These are phyloP conservation scores for Naematelia encephala DNA, from an alignment of 768 basidiomycete genomes.

Conservation along the genomic window DNA sequence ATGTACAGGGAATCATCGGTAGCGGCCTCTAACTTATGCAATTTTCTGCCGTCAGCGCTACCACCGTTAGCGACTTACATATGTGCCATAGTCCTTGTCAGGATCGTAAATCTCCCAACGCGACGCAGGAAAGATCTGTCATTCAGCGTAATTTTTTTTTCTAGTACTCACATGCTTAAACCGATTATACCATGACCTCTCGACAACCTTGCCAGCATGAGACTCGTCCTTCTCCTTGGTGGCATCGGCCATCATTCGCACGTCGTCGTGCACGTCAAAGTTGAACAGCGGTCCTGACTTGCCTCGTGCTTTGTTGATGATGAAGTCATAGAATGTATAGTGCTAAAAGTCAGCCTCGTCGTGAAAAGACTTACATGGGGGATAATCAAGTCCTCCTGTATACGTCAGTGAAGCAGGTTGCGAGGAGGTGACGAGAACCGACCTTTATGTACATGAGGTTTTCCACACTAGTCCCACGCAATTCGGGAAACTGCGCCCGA, in stretches of 20 bases:
- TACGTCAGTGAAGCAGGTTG: background rate
- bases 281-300: slow-evolving; percentile 98
- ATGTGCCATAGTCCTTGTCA: slow-evolving; percentile 87
- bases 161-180: slow-evolving; percentile 63
- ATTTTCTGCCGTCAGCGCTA: slow-evolving; percentile 16
- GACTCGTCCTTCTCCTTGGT: slow-evolving; percentile 93
- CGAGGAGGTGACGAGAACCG: slow-evolving; percentile 22
- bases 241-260: slow-evolving; percentile 87
- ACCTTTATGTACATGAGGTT: slow-evolving; percentile 99
- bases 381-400: slow-evolving; percentile 92
- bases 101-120: slow-evolving; percentile 98
- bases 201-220: slow-evolving; percentile 97
- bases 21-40: slow-evolving; percentile 11
- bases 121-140: slow-evolving; percentile 86
- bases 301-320: slow-evolving; percentile 95
- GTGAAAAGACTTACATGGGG: slow-evolving; percentile 64
- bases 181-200: slow-evolving; percentile 88
- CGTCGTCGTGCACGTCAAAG: slow-evolving; percentile 98
- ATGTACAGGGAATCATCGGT: slow-evolving; percentile 7
- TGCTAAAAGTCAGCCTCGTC: slow-evolving; percentile 59
- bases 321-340: slow-evolving; percentile 97
- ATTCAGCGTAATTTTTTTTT: background rate
- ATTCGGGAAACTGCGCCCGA: slow-evolving; percentile 84
- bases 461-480: slow-evolving; percentile 83
- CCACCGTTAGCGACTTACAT: slow-evolving; percentile 72